Percentiles rank a stretch among this genome's conserved stretches.
These are phyloP conservation scores for Beauveria brongniartii DNA, from an alignment of 2,329 filamentous ascomycete genomes.

Conservation along the genomic window DNA sequence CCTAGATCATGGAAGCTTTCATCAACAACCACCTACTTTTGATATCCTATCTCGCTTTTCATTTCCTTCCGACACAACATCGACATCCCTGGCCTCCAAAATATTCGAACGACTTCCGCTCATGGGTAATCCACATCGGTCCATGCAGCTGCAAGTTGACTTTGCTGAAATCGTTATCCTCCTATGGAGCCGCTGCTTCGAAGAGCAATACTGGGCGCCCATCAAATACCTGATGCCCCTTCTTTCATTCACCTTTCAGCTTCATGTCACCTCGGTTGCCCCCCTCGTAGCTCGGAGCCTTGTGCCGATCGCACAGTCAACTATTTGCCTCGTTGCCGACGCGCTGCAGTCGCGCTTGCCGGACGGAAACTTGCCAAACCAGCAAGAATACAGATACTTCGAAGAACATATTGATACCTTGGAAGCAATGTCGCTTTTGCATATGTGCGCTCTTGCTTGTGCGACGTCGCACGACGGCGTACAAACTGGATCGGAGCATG, in stretches of 20 bases:
- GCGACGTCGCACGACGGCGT: conserved; percentile 28
- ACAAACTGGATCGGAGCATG: conserved; percentile 22
- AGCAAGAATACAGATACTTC: conserved; percentile 29
- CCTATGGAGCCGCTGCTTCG: conserved; percentile 60
- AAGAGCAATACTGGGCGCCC: conserved; percentile 55
- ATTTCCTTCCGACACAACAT: conserved; percentile 55
- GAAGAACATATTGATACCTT: conserved; percentile 53
- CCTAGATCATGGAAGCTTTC: conserved; percentile 51
- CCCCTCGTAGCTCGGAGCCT: conserved; percentile 51
- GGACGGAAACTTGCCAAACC: conserved; percentile 39
- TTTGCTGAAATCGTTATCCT: conserved; percentile 57
- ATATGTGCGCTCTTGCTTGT: conserved; percentile 54
- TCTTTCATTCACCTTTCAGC: conserved; percentile 53
- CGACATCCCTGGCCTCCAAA: conserved; percentile 55
- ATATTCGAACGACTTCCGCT: conserved; percentile 60
- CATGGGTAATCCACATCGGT: conserved; percentile 41
- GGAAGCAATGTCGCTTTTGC: conserved; percentile 58
- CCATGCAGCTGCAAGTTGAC: conserved; percentile 50
- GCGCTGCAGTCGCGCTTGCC: conserved; percentile 42
- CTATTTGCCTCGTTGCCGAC: conserved; percentile 52
- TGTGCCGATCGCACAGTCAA: conserved; percentile 46
- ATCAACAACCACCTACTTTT: conserved; percentile 53
- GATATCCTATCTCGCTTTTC: conserved; percentile 57
- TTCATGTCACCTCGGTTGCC: conserved; percentile 51
- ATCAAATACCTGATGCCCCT: conserved; percentile 59